phyloP scores from a whole-genome alignment of 345 rosid genomes.

The Eucalyptus decipiens region DNA sequence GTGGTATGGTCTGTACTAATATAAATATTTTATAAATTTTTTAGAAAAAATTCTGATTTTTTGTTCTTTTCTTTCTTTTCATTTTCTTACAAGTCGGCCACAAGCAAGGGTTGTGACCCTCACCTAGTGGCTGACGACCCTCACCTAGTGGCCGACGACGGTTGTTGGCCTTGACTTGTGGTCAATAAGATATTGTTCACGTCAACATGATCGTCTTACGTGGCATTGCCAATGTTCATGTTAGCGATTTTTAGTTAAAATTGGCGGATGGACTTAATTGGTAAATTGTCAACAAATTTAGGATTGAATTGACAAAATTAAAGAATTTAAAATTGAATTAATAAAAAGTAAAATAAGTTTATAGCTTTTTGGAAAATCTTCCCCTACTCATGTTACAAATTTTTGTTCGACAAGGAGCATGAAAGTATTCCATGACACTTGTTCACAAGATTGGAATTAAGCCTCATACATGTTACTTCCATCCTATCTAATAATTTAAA shows the following conservation, averaged over 20 bases:
- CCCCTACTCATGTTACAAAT: not conserved
- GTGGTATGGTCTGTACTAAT: accelerated
- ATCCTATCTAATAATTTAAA: not conserved
- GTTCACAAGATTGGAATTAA: not conserved
- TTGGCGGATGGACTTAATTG: too few species aligned
- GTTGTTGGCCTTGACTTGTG: not conserved
- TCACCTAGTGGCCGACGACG: accelerated
- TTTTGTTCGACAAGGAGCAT: not conserved
- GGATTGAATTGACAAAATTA: not conserved
- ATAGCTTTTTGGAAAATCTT: too few species aligned
- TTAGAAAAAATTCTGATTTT: too few species aligned
- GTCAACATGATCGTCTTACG: accelerated
- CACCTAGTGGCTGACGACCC: not conserved
- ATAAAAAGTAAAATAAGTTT: too few species aligned
- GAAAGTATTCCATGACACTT: not conserved
- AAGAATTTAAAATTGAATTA: too few species aligned
- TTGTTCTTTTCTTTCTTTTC: not conserved
- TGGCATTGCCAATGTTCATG: not conserved
- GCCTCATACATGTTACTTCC: not conserved
- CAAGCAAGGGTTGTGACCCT: not conserved
- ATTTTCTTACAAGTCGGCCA: not conserved
- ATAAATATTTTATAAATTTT: too few species aligned
- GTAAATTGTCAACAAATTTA: too few species aligned
- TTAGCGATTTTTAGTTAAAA: too few species aligned
- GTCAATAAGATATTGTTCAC: not conserved